Conservation (phyloP, 2,329 filamentous ascomycete species). For the Drechslera avenae region DNA sequence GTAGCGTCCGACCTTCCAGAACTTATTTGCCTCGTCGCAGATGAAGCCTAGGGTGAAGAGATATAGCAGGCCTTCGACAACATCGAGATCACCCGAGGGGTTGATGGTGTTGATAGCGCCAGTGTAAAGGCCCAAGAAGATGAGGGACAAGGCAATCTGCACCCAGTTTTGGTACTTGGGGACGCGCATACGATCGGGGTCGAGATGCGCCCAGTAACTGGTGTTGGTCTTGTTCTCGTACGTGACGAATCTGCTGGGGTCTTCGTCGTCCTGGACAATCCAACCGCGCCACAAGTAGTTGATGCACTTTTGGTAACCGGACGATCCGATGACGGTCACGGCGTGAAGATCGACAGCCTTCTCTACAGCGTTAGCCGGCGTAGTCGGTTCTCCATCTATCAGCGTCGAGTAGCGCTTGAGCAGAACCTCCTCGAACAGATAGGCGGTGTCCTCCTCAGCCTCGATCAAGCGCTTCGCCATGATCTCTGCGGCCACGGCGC, state of each 20-base stretch:
- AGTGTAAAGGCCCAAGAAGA: conserved; percentile 86
- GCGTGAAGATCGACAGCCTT: conserved; percentile 93
- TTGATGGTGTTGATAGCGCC: conserved; percentile 95
- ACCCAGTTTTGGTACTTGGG: conserved; percentile 91
- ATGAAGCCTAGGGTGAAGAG: conserved; percentile 90
- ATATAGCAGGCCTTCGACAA: conserved; percentile 83
- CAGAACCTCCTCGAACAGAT: conserved; percentile 79
- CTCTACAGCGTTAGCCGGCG: conserved; percentile 86
- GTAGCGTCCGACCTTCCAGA: conserved; percentile 90
- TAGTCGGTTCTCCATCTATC: conserved; percentile 70
- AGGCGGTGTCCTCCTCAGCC: conserved; percentile 75
- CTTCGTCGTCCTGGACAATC: conserved; percentile 93
- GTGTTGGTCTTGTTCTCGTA: conserved; percentile 83
- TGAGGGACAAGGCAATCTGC: conserved; percentile 80
- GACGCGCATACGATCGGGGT: conserved; percentile 92
- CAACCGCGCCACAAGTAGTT: conserved; percentile 92
- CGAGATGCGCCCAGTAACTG: conserved; percentile 79
- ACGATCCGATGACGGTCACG: conserved; percentile 83
- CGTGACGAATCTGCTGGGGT: conserved; percentile 86
- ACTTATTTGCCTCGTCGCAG: conserved; percentile 83
- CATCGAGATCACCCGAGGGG: conserved; percentile 77
- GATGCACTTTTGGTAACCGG: conserved; percentile 95
- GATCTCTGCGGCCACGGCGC: conserved; percentile 84
- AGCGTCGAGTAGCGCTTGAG: conserved; percentile 88
- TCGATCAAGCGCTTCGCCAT: conserved; percentile 93